Evolutionary conservation across 2,329 filamentous ascomycete genomes (phyloP).

Genomic region (Fusarium sp.): DNA sequence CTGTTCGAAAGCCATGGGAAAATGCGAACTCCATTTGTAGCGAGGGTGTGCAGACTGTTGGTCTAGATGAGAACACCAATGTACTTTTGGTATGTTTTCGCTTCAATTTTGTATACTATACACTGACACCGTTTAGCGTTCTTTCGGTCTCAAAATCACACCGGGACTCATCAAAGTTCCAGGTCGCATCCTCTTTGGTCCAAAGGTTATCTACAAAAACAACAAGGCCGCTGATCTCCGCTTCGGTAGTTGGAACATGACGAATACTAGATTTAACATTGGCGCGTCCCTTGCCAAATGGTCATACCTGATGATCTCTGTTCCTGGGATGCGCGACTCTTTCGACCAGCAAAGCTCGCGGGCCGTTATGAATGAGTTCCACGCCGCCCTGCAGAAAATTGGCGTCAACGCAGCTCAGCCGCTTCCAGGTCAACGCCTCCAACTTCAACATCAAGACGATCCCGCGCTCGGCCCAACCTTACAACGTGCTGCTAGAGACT

Average conservation of each 20-base stretch:
- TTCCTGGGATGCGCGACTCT: background rate
- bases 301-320: background rate
- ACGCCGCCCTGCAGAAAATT: background rate
- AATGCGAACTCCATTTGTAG: background rate
- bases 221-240: background rate
- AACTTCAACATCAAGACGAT: background rate
- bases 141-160: background rate
- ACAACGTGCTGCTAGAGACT: background rate
- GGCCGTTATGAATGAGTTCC: background rate
- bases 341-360: background rate
- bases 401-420: background rate
- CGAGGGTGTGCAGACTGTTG: background rate
- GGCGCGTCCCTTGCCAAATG: background rate
- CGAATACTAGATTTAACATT: background rate
- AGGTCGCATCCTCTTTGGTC: background rate
- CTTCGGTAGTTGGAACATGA: background rate
- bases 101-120: background rate
- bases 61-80: background rate
- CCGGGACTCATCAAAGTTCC: background rate
- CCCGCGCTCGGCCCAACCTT: background rate
- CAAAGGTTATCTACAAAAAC: background rate
- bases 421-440: background rate
- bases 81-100: background rate
- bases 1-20: background rate
- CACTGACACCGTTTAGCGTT: background rate